A percentile compares a stretch with the other conserved stretches of the same genome.
phyloP scores from a whole-genome alignment of 2,329 filamentous ascomycete species.

The Alternaria gaisen region DNA sequence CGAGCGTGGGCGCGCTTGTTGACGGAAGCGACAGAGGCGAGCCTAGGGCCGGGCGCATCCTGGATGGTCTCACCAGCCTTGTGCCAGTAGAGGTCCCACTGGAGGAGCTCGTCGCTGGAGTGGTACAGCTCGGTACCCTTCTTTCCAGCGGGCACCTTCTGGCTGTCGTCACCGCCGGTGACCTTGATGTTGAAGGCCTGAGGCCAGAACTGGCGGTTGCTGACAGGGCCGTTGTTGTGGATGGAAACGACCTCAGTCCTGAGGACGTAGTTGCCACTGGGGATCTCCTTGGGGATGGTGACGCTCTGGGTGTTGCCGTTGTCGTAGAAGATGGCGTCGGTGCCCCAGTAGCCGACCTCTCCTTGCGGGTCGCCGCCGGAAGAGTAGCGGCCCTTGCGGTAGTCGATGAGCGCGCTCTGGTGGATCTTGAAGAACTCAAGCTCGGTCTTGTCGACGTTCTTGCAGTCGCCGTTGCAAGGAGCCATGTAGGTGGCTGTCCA shows the following conservation, averaged over 20 bases:
- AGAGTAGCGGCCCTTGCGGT: slow-evolving; percentile 39
- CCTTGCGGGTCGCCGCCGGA: slow-evolving; percentile 26
- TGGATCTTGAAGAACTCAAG: slow-evolving; percentile 50
- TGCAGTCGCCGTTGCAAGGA: slow-evolving; percentile 46
- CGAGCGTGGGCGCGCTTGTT: slow-evolving; percentile 33
- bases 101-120: slow-evolving; percentile 36
- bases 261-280: slow-evolving; percentile 47
- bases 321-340: slow-evolving; percentile 48
- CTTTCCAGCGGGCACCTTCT: slow-evolving; percentile 35
- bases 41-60: slow-evolving; percentile 32
- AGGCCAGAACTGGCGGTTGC: slow-evolving; percentile 47
- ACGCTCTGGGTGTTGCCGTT: slow-evolving; percentile 43
- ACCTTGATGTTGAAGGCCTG: slow-evolving; percentile 49
- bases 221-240: slow-evolving; percentile 46
- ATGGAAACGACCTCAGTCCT: slow-evolving; percentile 47
- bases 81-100: slow-evolving; percentile 45
- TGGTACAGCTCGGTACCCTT: slow-evolving; percentile 45
- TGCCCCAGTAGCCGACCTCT: slow-evolving; percentile 44
- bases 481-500: slow-evolving; percentile 46
- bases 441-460: slow-evolving; percentile 39
- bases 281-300: slow-evolving; percentile 44
- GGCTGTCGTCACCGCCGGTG: slow-evolving; percentile 38
- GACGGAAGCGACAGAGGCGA: slow-evolving; percentile 29
- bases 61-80: slow-evolving; percentile 32
- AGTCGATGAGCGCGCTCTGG: slow-evolving; percentile 37